Evolutionary conservation across 805 yeast genomes (phyloP), one percentile per base, ranked within the genome.

Genomic region (Metschnikowia hibisci): DNA sequence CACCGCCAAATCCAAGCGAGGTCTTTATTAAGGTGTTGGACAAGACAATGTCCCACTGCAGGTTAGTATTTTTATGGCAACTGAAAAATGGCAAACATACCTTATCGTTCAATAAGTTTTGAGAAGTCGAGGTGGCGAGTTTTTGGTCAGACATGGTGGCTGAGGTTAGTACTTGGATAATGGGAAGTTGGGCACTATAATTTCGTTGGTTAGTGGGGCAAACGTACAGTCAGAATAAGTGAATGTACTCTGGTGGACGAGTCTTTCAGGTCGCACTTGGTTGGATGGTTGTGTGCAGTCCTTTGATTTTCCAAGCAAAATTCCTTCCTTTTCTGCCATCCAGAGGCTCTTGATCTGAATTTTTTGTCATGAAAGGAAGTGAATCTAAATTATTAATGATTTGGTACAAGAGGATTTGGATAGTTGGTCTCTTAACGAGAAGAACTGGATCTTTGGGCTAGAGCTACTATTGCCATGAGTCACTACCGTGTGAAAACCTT

Each of bases 1-100:
- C 99, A 35, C 84, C 93, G 52, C 98, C 98, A 55, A 93, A 83
- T 39, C 99, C 99, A 51, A 93, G 77, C 14, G 96, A 96, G 56
- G 96, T 85, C 69, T 93, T 93, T 55, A 93, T 96, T 51, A 93
- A 73, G 49, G 95, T 81, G 72, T 93, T 93, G 46, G 99, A 89
- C 61, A 93, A 75, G 42, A 90, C 97, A 53, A 89, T 86, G 67
- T 93, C 99, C 99, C 99, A 93, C 66, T 53, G 34, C 20, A 14
- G 28, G 58, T 58, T 53, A 53, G 55, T 52, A 51, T 14, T 14
- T 9, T 4, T 14, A 25, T 12, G 12, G 20, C 23, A 39, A 11
- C n/a, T 32, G 12, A 27, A 11, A 8, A 12, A 9, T 18, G 10
- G 15, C 9, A 7, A 12, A 62, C 67, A 43, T 61, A 63, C 67